A percentile compares a stretch with the other conserved stretches of the same genome.
Conservation (phyloP, 148 eudicot genomes). For the Linanthus parryae region DNA sequence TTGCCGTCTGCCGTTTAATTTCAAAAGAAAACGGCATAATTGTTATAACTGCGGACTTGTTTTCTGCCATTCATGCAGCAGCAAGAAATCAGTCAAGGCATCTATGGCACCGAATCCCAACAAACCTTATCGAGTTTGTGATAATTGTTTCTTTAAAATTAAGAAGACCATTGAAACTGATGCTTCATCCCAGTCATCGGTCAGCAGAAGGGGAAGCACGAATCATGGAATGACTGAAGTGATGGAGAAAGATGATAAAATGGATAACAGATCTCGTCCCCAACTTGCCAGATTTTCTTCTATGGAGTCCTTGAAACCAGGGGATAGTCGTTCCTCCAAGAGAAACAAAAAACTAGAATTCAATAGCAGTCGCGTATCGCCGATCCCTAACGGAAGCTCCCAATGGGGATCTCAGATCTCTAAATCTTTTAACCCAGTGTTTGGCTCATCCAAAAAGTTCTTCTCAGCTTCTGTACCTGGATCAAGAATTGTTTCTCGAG, state of each 20-base stretch:
- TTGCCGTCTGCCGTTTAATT: constrained; percentile 85
- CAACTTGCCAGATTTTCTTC: constrained; percentile 85
- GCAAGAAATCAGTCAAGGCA: constrained; percentile 89
- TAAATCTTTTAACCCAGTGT: constrained; percentile 81
- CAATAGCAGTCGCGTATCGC: constrained; percentile 93
- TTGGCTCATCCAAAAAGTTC: constrained; percentile 90
- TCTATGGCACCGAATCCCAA: constrained; percentile 97
- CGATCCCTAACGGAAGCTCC: constrained; percentile 77
- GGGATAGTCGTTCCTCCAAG: constrained; percentile 59
- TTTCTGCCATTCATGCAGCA: constrained; percentile 94
- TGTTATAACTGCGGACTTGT: constrained; percentile 96
- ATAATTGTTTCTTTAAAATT: constrained; percentile 70
- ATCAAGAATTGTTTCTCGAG: constrained; percentile 95
- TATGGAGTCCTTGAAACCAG: constrained; percentile 59
- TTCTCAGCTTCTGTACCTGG: constrained; percentile 99
- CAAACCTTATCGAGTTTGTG: constrained; percentile 97
- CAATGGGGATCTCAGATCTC: constrained; percentile 81
- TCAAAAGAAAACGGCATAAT: constrained; percentile 96
- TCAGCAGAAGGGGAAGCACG: constrained; percentile 65
- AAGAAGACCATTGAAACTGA: constrained; percentile 68
- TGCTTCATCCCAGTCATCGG: constrained; percentile 53
- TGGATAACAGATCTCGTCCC: constrained; percentile 58
- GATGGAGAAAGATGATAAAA: constrained; percentile 67
- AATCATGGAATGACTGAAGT: constrained; percentile 44
- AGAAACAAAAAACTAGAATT: constrained; percentile 83